Base-by-base conservation (phyloP, 176 grass and related monocot species). In the Eleusine indica region DNA sequence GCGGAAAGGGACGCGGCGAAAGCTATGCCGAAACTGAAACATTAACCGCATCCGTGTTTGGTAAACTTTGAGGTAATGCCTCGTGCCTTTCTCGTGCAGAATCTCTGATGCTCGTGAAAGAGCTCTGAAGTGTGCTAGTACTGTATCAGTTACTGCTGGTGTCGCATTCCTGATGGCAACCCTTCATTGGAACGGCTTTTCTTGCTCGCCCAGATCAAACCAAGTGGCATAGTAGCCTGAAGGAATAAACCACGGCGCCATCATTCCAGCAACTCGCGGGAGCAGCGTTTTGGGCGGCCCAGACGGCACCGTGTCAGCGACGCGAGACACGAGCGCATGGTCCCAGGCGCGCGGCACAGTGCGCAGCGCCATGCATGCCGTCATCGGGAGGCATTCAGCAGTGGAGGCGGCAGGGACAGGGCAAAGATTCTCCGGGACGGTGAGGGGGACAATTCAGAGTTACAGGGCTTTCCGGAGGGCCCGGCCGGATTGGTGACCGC, bases 361-460 rank as follows among this genome's bases (percentile, higher is more conserved):
- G 29, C 18, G 57, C 84, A 41, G 68, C 28, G 42, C 68, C 76
- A 80, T 71, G 84, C 77, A 80, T 74, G 84, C 77, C 77, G 84
- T 66, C 64, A 44, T 73, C 76, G 69, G 58, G 46, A 54, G 68
- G 56, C 67, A 49, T 8, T 25, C 0, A 14, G 25, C 39, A 65
- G 21, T 62, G 56, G 40, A 66, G 25, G n/a, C 76, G 76, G 25
- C 32, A 21, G 53, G 71, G 67, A 40, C 9, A 32, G 66, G 43
- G 16, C 77, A 86, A 22, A 86, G 84, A 86, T 80, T 80, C 70
- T 66, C 76, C 37, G 84, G 40, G 60, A 67, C 60, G 53, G 52
- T 48, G 65, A 78, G 61, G 62, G 71, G 4, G 85, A 61, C 85
- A 87, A 76, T 70, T 68, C 85, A 81, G 85, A 58, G 70, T 81